Evolutionary conservation across 2,329 filamentous ascomycete genomes (phyloP).

Genomic region (Hypoxylon sp.): DNA sequence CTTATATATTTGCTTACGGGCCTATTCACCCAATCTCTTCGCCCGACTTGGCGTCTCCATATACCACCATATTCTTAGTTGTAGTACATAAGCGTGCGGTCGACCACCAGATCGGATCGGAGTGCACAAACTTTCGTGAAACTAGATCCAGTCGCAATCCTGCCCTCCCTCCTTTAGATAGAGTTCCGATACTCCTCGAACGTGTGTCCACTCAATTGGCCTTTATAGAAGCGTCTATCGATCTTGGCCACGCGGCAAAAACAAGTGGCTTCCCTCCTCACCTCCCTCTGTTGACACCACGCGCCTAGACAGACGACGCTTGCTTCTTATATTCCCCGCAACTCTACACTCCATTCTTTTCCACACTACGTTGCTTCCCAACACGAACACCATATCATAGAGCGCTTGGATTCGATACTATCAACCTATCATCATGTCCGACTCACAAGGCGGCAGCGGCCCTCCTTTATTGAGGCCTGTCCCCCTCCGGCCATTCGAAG

Average conservation of each 20-base stretch:
- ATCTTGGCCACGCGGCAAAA: slow-evolving; percentile 30
- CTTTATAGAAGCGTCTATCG: slow-evolving; percentile 23
- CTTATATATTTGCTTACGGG: not conserved
- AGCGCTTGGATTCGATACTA: slow-evolving; percentile 9
- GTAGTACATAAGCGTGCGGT: slow-evolving; percentile 23
- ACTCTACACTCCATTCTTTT: slow-evolving; percentile 1
- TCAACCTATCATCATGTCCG: slow-evolving; percentile 42
- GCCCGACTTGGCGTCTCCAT: not conserved
- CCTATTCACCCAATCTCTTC: not conserved
- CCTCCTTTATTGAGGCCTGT: slow-evolving; percentile 77
- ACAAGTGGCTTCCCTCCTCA: slow-evolving; percentile 14
- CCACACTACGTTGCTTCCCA: not conserved
- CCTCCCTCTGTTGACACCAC: not conserved
- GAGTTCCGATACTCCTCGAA: slow-evolving; percentile 33
- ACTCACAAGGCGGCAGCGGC: slow-evolving; percentile 56
- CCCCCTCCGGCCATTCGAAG: slow-evolving; percentile 79
- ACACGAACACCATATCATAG: slow-evolving; percentile 13
- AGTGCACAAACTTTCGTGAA: slow-evolving; percentile 37
- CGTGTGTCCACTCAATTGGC: slow-evolving; percentile 30
- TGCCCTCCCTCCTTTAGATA: slow-evolving; percentile 24
- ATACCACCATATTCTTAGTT: slow-evolving; percentile 6
- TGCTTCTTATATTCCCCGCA: not conserved
- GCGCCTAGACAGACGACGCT: slow-evolving; percentile 1
- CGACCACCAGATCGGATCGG: slow-evolving; percentile 38
- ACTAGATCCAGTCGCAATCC: slow-evolving; percentile 31